phyloP scores from a whole-genome alignment of 2,329 filamentous ascomycete genomes.

The Neocatenulostroma microsporum region DNA sequence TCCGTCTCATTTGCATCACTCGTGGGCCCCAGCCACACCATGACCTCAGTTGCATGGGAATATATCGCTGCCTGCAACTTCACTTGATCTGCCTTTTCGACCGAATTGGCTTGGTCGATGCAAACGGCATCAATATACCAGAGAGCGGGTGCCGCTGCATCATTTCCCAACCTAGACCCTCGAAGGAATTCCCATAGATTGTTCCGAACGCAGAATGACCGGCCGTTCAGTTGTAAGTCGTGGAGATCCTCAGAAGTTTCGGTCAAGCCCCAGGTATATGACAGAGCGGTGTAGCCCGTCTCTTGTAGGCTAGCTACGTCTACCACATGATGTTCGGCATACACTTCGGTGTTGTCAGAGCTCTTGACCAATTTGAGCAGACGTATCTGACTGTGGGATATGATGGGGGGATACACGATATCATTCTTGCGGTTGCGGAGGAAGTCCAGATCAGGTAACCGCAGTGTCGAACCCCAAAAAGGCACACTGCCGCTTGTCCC shows the following conservation, averaged over 20 bases:
- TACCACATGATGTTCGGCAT: not conserved
- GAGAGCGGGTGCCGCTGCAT: not conserved
- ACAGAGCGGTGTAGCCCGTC: not conserved
- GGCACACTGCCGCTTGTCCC: too few species aligned
- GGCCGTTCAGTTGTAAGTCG: not conserved
- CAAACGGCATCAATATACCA: not conserved
- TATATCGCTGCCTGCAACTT: not conserved
- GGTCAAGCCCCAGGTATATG: not conserved
- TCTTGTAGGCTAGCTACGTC: not conserved
- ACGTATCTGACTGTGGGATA: not conserved
- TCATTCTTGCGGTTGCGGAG: not conserved
- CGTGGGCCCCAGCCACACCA: not conserved
- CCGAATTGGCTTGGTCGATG: not conserved
- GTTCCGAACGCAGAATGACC: not conserved
- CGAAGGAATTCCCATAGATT: not conserved
- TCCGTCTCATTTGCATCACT: not conserved
- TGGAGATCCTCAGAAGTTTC: not conserved
- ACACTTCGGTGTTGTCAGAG: not conserved
- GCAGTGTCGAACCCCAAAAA: too few species aligned
- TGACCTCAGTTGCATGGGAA: not conserved
- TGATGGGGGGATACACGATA: not conserved
- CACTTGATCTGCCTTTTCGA: too few species aligned
- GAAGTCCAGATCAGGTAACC: not conserved
- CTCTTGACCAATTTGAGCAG: not conserved
- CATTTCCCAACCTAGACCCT: not conserved